Conservation (phyloP, 352 stramenopile genomes). For the Globisporangium alternatum region DNA sequence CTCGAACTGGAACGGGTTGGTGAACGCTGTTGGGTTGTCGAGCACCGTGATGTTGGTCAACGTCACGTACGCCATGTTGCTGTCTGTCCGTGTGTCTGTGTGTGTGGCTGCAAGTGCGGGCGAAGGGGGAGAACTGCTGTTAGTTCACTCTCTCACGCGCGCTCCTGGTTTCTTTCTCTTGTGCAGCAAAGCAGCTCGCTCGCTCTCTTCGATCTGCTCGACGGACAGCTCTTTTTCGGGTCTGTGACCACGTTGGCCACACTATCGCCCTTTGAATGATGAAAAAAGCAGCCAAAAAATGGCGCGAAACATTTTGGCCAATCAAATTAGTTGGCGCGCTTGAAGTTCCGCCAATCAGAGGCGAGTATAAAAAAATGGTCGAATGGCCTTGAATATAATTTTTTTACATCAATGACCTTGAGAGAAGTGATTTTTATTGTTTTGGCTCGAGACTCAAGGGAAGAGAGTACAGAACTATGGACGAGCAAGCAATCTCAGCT, state of each 20-base stretch:
- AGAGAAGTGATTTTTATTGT: too few relatives aligned
- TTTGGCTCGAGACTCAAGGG: too few relatives aligned
- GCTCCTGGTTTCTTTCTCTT: neutral
- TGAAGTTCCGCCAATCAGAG: slow-evolving; percentile 12
- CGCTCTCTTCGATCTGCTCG: neutral
- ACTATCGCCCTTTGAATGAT: neutral
- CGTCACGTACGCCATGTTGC: slow-evolving; percentile 82
- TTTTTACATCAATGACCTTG: too few relatives aligned
- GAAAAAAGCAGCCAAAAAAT: neutral
- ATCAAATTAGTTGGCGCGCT: slow-evolving; percentile 2
- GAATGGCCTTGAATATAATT: too few relatives aligned
- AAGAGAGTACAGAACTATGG: too few relatives aligned
- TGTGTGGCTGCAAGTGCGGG: neutral
- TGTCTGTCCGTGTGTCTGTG: neutral
- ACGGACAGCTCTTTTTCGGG: slow-evolving; percentile 1
- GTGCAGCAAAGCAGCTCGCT: neutral
- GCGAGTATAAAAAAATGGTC: neutral
- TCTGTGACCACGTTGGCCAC: neutral
- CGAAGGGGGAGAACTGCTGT: neutral
- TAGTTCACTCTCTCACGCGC: neutral
- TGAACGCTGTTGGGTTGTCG: slow-evolving; percentile 97
- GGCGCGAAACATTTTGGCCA: slow-evolving; percentile 7
- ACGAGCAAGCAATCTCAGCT: too few relatives aligned
- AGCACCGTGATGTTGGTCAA: slow-evolving; percentile 95
- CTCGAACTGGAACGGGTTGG: slow-evolving; percentile 99